These are phyloP conservation scores for Rhododendron williamsianum DNA, from an alignment of 148 eudicot genomes.

Conservation along the genomic window DNA sequence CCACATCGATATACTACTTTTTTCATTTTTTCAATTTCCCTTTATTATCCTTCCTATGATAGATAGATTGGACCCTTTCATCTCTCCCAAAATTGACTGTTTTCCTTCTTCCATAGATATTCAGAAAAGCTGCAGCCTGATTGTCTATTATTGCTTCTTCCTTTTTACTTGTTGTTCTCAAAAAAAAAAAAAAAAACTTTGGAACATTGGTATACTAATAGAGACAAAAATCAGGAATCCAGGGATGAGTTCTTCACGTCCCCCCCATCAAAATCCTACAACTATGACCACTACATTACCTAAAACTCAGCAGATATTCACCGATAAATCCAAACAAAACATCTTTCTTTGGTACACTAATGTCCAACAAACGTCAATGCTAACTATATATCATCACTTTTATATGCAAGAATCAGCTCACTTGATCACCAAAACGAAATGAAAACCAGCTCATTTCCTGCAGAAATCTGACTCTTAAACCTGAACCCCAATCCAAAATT, in stretches of 20 bases:
- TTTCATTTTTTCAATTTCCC: too few species aligned
- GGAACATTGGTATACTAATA: background rate
- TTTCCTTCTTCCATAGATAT: background rate
- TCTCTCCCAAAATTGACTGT: background rate
- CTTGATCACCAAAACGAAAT: background rate
- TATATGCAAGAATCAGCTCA: too few species aligned
- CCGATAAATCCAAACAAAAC: background rate
- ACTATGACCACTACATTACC: background rate
- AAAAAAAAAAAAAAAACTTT: background rate
- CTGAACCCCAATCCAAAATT: background rate
- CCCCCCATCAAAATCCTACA: background rate
- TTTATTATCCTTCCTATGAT: too few species aligned
- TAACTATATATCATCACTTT: background rate
- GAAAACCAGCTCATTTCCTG: background rate
- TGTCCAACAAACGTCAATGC: background rate
- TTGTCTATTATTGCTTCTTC: background rate
- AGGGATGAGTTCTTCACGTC: background rate
- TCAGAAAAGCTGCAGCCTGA: background rate
- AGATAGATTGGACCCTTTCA: background rate
- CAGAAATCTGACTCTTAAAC: background rate
- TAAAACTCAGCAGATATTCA: background rate
- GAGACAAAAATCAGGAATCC: background rate
- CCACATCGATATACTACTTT: too few species aligned
- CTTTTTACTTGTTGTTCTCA: background rate
- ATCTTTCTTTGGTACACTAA: background rate